A percentile compares a stretch with the other conserved stretches of the same genome.
Evolutionary conservation across 768 basidiomycete species (phyloP).

Genomic region (Dentipellis fragilis): DNA sequence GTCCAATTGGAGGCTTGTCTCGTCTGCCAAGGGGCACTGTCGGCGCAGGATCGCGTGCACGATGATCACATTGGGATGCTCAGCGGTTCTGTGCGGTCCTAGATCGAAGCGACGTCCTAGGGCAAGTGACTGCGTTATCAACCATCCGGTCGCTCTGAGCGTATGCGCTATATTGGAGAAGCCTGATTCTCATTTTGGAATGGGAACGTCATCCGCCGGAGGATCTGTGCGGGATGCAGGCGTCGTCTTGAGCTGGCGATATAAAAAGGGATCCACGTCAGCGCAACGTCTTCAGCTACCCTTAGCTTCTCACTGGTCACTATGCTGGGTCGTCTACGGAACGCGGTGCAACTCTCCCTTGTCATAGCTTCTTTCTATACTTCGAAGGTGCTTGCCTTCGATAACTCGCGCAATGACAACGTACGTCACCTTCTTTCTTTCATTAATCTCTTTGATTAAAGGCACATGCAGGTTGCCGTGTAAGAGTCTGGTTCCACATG

Average conservation of each 20-base stretch:
- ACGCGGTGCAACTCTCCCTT: background rate
- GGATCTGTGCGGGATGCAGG: no score
- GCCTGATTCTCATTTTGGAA: no score
- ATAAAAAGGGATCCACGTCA: background rate
- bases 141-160: no score
- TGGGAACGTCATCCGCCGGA: no score
- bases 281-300: background rate
- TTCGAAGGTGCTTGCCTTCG: slow-evolving; percentile 18
- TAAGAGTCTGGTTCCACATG: slow-evolving; percentile 4
- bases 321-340: background rate
- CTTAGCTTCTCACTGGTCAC: background rate
- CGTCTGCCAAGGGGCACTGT: no score
- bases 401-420: slow-evolving; percentile 28
- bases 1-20: background rate
- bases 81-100: no score
- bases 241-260: no score
- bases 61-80: no score
- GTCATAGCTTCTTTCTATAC: background rate
- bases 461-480: slow-evolving; percentile 19
- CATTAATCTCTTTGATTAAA: background rate
- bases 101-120: no score
- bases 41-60: no score
- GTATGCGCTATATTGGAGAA: no score
- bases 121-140: no score
- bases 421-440: slow-evolving; percentile 16